A percentile compares a stretch with the other conserved stretches of the same genome.
Evolutionary conservation across 2,329 filamentous ascomycete genomes (phyloP).

Genomic region (Setomelanomma holmii): DNA sequence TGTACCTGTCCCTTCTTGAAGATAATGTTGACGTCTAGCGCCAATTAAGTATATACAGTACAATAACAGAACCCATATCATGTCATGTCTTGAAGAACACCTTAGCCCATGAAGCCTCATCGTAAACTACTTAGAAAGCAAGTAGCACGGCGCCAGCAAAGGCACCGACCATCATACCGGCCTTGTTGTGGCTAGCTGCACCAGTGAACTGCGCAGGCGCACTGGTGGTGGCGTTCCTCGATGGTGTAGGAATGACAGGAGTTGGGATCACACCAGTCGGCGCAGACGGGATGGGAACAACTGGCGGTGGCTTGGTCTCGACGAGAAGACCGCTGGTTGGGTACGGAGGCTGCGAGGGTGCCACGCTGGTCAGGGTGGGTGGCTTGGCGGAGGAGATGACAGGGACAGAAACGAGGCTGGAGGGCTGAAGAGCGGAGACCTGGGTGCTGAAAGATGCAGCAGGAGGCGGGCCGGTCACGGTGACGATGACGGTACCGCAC

Average conservation of each 20-base stretch:
- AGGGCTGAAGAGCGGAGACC: slow-evolving; percentile 17
- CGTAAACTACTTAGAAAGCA: slow-evolving; percentile 26
- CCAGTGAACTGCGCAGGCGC: slow-evolving; percentile 36
- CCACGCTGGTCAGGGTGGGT: slow-evolving; percentile 6
- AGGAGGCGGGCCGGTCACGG: slow-evolving; percentile 37
- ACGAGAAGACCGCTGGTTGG: slow-evolving; percentile 34
- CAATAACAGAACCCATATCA: slow-evolving; percentile 4
- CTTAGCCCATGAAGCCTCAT: background rate
- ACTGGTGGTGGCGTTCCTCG: slow-evolving; percentile 29
- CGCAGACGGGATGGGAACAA: slow-evolving; percentile 25
- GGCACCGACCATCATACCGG: slow-evolving; percentile 28
- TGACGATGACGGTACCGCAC: slow-evolving; percentile 38
- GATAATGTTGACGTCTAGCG: background rate
- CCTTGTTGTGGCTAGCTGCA: slow-evolving; percentile 32
- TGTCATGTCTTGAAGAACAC: background rate
- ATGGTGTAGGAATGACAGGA: slow-evolving; percentile 15
- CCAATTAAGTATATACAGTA: slow-evolving; percentile 14
- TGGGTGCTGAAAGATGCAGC: slow-evolving; percentile 24
- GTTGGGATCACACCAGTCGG: slow-evolving; percentile 21
- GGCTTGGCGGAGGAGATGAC: slow-evolving; percentile 11
- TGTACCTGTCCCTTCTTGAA: background rate
- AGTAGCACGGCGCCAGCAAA: slow-evolving; percentile 33
- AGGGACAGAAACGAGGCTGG: slow-evolving; percentile 15
- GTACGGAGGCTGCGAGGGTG: slow-evolving; percentile 23
- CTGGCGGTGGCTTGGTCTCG: slow-evolving; percentile 36